phyloP scores from a whole-genome alignment of 2,329 filamentous ascomycete genomes.

The Fusarium sp. region DNA sequence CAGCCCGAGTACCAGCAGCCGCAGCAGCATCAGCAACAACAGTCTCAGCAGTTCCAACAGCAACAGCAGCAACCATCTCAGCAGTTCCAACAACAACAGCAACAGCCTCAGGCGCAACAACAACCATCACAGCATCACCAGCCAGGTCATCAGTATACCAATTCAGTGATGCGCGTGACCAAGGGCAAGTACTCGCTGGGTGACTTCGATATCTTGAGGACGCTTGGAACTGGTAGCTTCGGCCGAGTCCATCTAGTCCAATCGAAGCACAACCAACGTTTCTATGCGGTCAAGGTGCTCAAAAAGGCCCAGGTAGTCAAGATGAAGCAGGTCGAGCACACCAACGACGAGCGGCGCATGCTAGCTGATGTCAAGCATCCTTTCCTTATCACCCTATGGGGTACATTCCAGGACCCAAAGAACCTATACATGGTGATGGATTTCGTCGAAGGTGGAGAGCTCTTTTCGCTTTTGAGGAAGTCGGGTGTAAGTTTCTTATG shows the following conservation, averaged over 20 bases:
- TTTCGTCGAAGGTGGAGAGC: slow-evolving; percentile 97
- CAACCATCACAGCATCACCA: slow-evolving; percentile 45
- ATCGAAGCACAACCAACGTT: slow-evolving; percentile 97
- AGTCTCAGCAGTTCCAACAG: slow-evolving; percentile 45
- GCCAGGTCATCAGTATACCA: slow-evolving; percentile 49
- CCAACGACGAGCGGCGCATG: slow-evolving; percentile 97
- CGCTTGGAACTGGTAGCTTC: slow-evolving; percentile 95
- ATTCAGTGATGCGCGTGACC: slow-evolving; percentile 71
- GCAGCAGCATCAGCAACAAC: slow-evolving; percentile 46
- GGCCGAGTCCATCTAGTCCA: slow-evolving; percentile 96
- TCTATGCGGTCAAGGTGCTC: slow-evolving; percentile 97
- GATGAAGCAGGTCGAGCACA: slow-evolving; percentile 99
- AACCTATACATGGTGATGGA: slow-evolving; percentile 99
- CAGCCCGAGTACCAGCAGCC: slow-evolving; percentile 45
- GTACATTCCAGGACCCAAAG: slow-evolving; percentile 93
- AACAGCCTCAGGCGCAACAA: slow-evolving; percentile 41
- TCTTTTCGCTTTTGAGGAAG: slow-evolving; percentile 94
- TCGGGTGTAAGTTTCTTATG: slow-evolving; percentile 73
- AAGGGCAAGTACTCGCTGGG: slow-evolving; percentile 96
- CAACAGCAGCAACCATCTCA: slow-evolving; percentile 29
- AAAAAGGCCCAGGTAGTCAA: slow-evolving; percentile 99
- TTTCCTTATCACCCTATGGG: slow-evolving; percentile 97
- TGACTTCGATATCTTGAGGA: slow-evolving; percentile 91
- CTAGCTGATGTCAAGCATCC: slow-evolving; percentile 96
- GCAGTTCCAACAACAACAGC: slow-evolving; percentile 37